phyloP scores from a whole-genome alignment of 1,139 yeast species.

The Candida sp. region DNA sequence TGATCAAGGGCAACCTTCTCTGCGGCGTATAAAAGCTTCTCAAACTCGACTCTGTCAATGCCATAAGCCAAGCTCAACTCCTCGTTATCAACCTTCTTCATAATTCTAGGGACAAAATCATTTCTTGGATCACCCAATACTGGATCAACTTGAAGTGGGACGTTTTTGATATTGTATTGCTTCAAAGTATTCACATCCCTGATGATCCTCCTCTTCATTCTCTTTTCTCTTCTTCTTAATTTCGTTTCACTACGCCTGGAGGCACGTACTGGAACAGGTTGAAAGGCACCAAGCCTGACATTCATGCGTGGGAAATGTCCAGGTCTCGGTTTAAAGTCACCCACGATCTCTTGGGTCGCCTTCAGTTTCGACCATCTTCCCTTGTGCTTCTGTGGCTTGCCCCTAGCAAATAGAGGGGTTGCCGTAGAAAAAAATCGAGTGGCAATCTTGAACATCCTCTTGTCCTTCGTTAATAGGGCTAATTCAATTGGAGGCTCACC shows the following conservation, averaged over 20 bases:
- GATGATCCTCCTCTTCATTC: constrained; percentile 46
- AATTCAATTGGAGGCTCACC: not conserved
- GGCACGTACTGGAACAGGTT: constrained; percentile 29
- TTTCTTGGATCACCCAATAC: constrained; percentile 74
- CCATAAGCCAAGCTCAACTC: constrained; percentile 65
- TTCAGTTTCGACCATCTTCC: too few species aligned
- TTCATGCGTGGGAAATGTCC: constrained; percentile 10
- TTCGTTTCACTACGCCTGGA: constrained; percentile 38
- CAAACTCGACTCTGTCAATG: constrained; percentile 66
- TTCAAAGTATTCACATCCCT: constrained; percentile 52
- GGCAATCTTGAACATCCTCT: constrained; percentile 20
- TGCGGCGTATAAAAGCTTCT: constrained; percentile 79
- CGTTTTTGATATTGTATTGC: constrained; percentile 37
- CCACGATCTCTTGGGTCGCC: too few species aligned
- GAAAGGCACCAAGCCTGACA: constrained; percentile 33
- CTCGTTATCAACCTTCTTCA: constrained; percentile 61
- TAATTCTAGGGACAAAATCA: constrained; percentile 72
- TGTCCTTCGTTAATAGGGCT: too few species aligned
- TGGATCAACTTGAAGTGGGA: constrained; percentile 59
- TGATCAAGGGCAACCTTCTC: constrained; percentile 47
- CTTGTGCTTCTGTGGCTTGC: too few species aligned
- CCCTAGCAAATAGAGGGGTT: constrained; percentile 11
- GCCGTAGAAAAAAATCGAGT: constrained; percentile 24
- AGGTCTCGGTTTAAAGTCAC: too few species aligned
- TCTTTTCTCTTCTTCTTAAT: constrained; percentile 43